Base-by-base conservation (phyloP, 768 basidiomycete species). In the Amanita phalloides region DNA sequence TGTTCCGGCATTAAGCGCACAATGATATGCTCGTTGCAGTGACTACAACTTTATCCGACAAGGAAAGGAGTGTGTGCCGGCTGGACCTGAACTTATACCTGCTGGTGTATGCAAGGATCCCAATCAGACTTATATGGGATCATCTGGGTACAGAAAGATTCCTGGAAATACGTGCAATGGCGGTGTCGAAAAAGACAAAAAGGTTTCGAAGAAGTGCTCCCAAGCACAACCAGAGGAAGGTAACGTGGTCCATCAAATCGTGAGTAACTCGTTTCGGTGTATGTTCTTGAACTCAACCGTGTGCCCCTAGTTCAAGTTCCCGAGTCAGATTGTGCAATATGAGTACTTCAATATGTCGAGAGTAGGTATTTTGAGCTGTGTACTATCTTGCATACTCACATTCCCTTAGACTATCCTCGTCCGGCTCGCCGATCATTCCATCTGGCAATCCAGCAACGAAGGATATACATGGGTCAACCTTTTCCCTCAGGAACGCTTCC, bases 391-490 rank as follows among this genome's bases (percentile, higher is more conserved):
- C 49, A 10, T 10, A 33, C 39, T 48, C 36, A 61, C 39, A 56
- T 33, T 44, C 36, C 50, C 55, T 0, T 59, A 90, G 78, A 93
- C 92, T 0, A 77, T 98, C 51, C 78, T 99, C 30, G 81, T 90
- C 37, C 84, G 89, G 5, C 75, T 96, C 3, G 63, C 64, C 1
- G 92, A 98, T 60, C 66, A 80, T 55, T 75, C 78, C 0, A 73
- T 98, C 49, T 98, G 91, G 91, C 93, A 97, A 69, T 96, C 92
- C 1, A 81, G 80, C 59, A 97, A 93, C 62, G 94, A 99, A 66
- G 96, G 95, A 1, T 92, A 90, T 66, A 82, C 82, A 0, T 99
- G 95, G 94, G 74, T 75, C 39, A 82, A 81, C 54, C 73, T 84
- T 11, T 68, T 64, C 61, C 74, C 79, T 0, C 72, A 70, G 1